Conservation (phyloP, 1,139 yeast species). For the Candida tropicalis region DNA sequence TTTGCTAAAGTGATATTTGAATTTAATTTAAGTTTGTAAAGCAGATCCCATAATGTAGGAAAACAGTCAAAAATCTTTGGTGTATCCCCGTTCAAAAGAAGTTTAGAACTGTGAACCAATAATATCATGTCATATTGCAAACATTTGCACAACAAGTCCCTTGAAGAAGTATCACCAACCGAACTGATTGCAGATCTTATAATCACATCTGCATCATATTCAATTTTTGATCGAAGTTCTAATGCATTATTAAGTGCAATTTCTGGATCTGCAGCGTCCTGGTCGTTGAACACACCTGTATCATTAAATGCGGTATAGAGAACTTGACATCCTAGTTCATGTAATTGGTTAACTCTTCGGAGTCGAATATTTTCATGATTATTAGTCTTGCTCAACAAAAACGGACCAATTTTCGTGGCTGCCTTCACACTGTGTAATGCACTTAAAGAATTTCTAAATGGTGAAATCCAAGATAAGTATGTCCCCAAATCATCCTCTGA, state of each 20-base stretch:
- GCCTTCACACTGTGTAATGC: slow-evolving; percentile 45
- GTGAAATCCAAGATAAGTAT: slow-evolving; percentile 44
- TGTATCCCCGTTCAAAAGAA: slow-evolving; percentile 38
- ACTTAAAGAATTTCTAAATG: slow-evolving; percentile 36
- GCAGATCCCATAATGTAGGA: slow-evolving; percentile 48
- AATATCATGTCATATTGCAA: slow-evolving; percentile 57
- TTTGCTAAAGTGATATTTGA: slow-evolving; percentile 41
- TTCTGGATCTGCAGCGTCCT: slow-evolving; percentile 22
- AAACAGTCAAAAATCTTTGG: slow-evolving; percentile 49
- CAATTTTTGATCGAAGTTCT: slow-evolving; percentile 40
- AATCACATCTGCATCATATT: slow-evolving; percentile 28
- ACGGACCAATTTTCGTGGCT: slow-evolving; percentile 36
- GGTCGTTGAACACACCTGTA: slow-evolving; percentile 15
- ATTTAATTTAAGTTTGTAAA: slow-evolving; percentile 35
- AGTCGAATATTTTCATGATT: slow-evolving; percentile 7
- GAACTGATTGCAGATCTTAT: slow-evolving; percentile 23
- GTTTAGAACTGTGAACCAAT: slow-evolving; percentile 55
- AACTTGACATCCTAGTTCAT: slow-evolving; percentile 18
- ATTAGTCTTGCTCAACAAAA: slow-evolving; percentile 13
- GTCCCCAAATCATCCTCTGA: slow-evolving; percentile 22
- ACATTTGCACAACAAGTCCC: slow-evolving; percentile 48
- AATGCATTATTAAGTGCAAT: slow-evolving; percentile 29
- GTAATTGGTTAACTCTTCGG: slow-evolving; percentile 11
- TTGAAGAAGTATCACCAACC: slow-evolving; percentile 27
- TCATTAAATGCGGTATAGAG: slow-evolving; percentile 18